phyloP scores from a whole-genome alignment of 164 flowering plant genomes.

The Magnolia officinalis region DNA sequence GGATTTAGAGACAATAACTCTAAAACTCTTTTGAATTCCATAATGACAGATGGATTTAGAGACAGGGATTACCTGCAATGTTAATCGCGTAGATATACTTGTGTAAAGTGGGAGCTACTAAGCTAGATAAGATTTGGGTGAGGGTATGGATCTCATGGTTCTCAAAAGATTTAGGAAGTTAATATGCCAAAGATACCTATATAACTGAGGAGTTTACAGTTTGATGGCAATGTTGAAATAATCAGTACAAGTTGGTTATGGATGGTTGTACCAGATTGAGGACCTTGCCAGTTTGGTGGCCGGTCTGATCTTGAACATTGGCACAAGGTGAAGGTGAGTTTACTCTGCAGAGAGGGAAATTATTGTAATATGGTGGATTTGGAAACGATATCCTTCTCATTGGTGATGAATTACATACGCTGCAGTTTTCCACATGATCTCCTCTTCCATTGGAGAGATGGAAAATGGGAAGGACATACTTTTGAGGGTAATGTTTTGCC shows the following conservation, averaged over 20 bases:
- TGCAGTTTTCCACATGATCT: not conserved
- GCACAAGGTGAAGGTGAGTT: too few species aligned
- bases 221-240: not conserved
- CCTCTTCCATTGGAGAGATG: not conserved
- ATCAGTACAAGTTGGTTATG: too few species aligned
- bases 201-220: not conserved
- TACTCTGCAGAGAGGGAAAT: not conserved
- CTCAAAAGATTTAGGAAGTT: not conserved
- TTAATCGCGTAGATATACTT: not conserved
- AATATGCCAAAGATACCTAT: not conserved
- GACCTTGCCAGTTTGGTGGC: too few species aligned
- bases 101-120: not conserved
- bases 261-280: too few species aligned
- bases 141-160: not conserved
- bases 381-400: not conserved
- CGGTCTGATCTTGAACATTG: too few species aligned
- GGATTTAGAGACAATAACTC: too few species aligned
- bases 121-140: not conserved
- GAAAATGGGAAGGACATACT: not conserved
- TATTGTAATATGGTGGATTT: not conserved
- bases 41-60: too few species aligned
- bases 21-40: too few species aligned
- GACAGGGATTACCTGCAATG: not conserved
- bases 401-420: not conserved
- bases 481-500: too few species aligned